Conservation (phyloP, 2,329 filamentous ascomycete genomes). For the Diaporthe vaccinii region DNA sequence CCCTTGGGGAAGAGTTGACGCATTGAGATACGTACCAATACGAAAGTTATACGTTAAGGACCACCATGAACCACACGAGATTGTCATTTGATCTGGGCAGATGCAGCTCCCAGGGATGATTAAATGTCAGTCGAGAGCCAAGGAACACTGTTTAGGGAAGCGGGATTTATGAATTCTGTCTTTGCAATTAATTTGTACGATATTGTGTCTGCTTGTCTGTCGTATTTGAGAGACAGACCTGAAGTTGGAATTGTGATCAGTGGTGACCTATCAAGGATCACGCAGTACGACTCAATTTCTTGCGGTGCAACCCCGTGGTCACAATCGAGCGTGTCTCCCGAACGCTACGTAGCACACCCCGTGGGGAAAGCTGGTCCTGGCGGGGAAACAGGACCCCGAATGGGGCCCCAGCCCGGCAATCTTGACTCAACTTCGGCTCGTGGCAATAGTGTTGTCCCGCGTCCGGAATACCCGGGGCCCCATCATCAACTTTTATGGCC, state of each 20-base stretch:
- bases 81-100: not conserved
- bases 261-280: not conserved
- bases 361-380: slow-evolving; percentile 22
- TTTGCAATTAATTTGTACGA: not conserved
- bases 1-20: not conserved
- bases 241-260: not conserved
- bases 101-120: not conserved
- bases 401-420: not conserved
- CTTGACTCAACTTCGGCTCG: not conserved
- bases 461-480: slow-evolving; percentile 1
- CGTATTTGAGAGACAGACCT: not conserved
- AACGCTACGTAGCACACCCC: not conserved
- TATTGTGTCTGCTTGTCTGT: not conserved
- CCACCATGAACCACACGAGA: not conserved
- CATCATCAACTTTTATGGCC: not conserved
- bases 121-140: not conserved
- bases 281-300: not conserved
- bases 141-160: not conserved
- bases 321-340: not conserved
- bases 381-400: slow-evolving; percentile 12
- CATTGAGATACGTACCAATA: not conserved
- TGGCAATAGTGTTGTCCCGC: not conserved
- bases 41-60: not conserved
- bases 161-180: not conserved
- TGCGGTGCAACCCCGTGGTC: not conserved